These are phyloP conservation scores for Choiromyces venosus DNA, from an alignment of 495 filamentous ascomycete species.

Conservation along the genomic window DNA sequence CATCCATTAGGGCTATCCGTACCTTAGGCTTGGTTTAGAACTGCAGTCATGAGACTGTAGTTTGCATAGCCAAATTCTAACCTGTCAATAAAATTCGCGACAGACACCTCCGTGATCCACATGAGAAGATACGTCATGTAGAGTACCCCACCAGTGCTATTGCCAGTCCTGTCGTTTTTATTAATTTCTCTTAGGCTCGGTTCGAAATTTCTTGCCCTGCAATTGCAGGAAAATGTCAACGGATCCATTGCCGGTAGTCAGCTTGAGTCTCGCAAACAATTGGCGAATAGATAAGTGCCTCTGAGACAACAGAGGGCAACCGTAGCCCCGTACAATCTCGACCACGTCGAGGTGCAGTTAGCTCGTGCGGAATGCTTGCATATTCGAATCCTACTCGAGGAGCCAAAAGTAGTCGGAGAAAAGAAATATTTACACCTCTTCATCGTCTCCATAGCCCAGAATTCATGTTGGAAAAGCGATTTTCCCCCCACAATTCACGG, in stretches of 20 bases:
- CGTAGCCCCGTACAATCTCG: constrained; percentile 3
- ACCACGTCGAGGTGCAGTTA: constrained; percentile 4
- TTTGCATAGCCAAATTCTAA: not conserved
- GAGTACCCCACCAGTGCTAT: not conserved
- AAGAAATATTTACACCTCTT: constrained; percentile 3
- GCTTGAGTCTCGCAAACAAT: not conserved
- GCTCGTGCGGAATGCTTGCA: not conserved
- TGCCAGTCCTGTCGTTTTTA: not conserved
- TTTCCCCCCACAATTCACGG: not conserved
- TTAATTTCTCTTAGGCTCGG: constrained; percentile 2
- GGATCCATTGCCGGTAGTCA: not conserved
- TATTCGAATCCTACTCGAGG: constrained; percentile 1
- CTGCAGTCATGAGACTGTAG: not conserved
- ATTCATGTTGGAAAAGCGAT: not conserved
- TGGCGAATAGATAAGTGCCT: constrained; percentile 1
- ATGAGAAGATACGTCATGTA: constrained; percentile 2
- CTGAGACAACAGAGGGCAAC: constrained; percentile 1
- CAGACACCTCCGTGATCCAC: not conserved
- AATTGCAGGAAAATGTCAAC: not conserved
- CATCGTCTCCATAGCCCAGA: not conserved
- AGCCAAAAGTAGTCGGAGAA: not conserved
- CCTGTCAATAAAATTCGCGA: not conserved
- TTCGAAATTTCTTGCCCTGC: constrained; percentile 1
- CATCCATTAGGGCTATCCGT: not conserved
- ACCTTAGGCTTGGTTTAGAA: not conserved